Percentiles rank a stretch among this genome's conserved stretches.
These are phyloP conservation scores for Tetracladium marchalianum DNA, from an alignment of 495 filamentous ascomycete species.

Conservation along the genomic window DNA sequence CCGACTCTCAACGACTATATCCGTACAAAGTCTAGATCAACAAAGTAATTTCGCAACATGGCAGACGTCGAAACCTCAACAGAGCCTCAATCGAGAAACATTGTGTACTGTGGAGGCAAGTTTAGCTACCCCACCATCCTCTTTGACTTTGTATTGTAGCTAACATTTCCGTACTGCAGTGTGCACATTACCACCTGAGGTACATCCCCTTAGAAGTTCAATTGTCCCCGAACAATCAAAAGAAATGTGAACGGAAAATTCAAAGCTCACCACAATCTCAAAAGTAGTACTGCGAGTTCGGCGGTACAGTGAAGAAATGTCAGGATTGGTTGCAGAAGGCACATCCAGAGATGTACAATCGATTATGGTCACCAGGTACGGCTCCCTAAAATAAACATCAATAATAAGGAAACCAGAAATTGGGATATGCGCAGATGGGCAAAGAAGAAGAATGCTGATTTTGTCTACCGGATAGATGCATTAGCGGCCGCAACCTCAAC, in stretches of 20 bases:
- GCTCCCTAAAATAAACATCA: background rate
- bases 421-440: background rate
- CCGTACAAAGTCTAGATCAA: too few species aligned
- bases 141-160: constrained; percentile 6
- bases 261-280: background rate
- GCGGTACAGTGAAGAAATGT: constrained; percentile 95
- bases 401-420: background rate
- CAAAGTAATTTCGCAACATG: constrained; percentile 17
- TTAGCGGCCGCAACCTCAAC: constrained; percentile 71
- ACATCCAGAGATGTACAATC: constrained; percentile 60
- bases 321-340: constrained; percentile 83
- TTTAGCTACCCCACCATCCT: constrained; percentile 10
- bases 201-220: constrained; percentile 1
- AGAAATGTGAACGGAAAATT: constrained; percentile 1
- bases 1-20: too few species aligned
- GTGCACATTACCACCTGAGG: constrained; percentile 77
- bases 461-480: constrained; percentile 46
- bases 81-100: constrained; percentile 53
- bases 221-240: background rate
- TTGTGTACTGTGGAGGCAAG: constrained; percentile 78
- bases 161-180: constrained; percentile 41
- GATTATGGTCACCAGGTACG: constrained; percentile 75
- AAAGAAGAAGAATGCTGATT: background rate
- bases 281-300: constrained; percentile 92
- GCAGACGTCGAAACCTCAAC: constrained; percentile 25